These are phyloP conservation scores for Yamadazyma kitorensis DNA, from an alignment of 805 yeast species.

Conservation along the genomic window DNA sequence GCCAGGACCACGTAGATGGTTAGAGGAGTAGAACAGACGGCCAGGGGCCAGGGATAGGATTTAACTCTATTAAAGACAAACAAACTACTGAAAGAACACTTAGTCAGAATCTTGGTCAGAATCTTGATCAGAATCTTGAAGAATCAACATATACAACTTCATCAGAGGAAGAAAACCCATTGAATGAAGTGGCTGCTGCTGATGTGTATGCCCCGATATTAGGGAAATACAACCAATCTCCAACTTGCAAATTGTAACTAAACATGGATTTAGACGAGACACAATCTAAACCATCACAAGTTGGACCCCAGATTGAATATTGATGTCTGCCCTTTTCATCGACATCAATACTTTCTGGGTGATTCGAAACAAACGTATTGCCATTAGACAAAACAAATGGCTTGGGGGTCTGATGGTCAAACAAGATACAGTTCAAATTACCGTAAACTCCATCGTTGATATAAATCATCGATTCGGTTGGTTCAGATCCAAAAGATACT, in stretches of 20 bases:
- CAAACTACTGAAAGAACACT: too few species aligned
- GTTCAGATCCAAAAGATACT: constrained; percentile 19
- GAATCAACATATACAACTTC: constrained; percentile 57
- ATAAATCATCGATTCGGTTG: constrained; percentile 70
- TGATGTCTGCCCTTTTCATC: constrained; percentile 25
- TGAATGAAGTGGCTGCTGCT: constrained; percentile 89
- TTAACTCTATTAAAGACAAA: too few species aligned
- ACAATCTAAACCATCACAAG: constrained; percentile 95
- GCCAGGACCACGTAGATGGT: too few species aligned
- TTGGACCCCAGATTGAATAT: constrained; percentile 95
- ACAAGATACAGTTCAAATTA: constrained; percentile 88
- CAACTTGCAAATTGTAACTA: constrained; percentile 63
- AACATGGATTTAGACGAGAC: constrained; percentile 53
- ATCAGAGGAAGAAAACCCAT: constrained; percentile 72
- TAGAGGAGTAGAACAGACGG: too few species aligned
- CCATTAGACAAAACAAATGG: constrained; percentile 60
- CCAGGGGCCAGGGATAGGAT: too few species aligned
- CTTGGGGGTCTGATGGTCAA: constrained; percentile 82
- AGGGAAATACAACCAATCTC: constrained; percentile 90
- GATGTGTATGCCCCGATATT: constrained; percentile 89
- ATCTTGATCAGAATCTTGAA: too few species aligned
- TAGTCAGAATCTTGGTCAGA: too few species aligned
- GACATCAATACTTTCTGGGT: constrained; percentile 7
- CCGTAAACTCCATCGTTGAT: constrained; percentile 96
- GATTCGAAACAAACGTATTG: constrained; percentile 34